Base-by-base conservation (phyloP, 1,284 basidiomycete genomes). In the Trametes pubescens region DNA sequence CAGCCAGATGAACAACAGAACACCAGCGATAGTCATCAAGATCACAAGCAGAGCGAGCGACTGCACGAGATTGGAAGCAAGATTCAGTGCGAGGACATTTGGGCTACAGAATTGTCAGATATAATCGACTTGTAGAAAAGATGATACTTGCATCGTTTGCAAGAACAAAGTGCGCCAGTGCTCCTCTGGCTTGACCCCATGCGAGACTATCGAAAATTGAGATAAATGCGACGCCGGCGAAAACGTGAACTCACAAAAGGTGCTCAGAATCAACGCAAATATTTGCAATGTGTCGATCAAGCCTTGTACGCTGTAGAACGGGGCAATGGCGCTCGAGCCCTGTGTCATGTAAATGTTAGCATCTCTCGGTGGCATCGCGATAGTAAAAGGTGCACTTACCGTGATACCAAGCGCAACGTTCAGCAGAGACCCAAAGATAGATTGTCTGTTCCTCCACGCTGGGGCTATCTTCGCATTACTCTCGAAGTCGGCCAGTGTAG, bases 221-320 rank as follows among this genome's bases (percentile, higher is more conserved):
- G 35, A 55, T 55, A 6, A 32, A 44, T 51, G 21, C 34, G 55
- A 46, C 29, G 8, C 43, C 24, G 34, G 24, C 24, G 18, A 29
- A 3, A 8, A 32, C 3, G 21, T 64, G 21, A 18, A 65, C 77
- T 54, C 70, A 90, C 89, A 82, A 65, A 91, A 82, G 0, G 88
- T 89, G 65, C 81, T 87, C 59, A 91, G 73, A 43, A 92, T 81
- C 34, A 92, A 76, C 0, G 89, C 89, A 73, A 91, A 90, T 46
- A 91, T 82, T 72, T 92, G 89, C 0, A 91, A 75, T 0, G 86
- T 89, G 66, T 89, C 89, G 56, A 86, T 80, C 8, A 91, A 76
- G 26, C 89, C 88, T 68, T 89, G 86, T 18, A 90, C 73, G 70
- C 88, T 90, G 71, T 91, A 92, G 70, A 85, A 90, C 0, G 84